Base-by-base conservation (phyloP, 129 eudicot genomes). In the Oenanthe sinensis region DNA sequence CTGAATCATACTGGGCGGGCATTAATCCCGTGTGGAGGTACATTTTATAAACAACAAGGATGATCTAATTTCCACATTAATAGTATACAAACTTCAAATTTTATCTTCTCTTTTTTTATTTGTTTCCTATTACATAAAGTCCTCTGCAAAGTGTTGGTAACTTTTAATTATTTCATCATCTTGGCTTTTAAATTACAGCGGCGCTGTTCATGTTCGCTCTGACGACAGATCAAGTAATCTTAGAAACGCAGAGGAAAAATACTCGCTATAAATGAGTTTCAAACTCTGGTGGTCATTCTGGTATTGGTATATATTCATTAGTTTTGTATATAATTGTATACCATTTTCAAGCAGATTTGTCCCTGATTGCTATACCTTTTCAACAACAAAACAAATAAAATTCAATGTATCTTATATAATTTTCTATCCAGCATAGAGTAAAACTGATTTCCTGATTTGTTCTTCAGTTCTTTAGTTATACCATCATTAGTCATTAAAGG, bases 1-100 rank as follows among this genome's bases (percentile, higher is more conserved):
- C 82, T 93, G 49, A 93, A 93, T 80, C 86, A 93, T 81, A 89
- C 93, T 74, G 96, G 86, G 28, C 96, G 89, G 88, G 92, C 98
- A 62, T 91, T 93, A 82, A 89, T 93, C 46, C 83, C 89, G 76
- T 93, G 96, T 69, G 96, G 86, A 48, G 96, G 98, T 93, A 89
- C 72, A 13, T 67, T 15, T 67, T 67, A 14, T 28, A 26, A 28
- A 65, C 40, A 10, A 24, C 9, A 9, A 1, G 8, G 71, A 65
- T 63, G 17, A 12, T 63, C 17, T 40, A 28, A 60, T 60, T n/a
- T 8, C 22, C 12, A 48, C 52, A 10, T 48, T 8, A 48, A 8
- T 3, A 60, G 14, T 24, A 19, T n/a, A 60, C 68, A 60, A n/a
- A 60, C 11, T 58, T n/a, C 8, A 22, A 55, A 17, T 55, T 55